phyloP scores from a whole-genome alignment of 1,139 yeast genomes.

The Oligophagozyma castellii region DNA sequence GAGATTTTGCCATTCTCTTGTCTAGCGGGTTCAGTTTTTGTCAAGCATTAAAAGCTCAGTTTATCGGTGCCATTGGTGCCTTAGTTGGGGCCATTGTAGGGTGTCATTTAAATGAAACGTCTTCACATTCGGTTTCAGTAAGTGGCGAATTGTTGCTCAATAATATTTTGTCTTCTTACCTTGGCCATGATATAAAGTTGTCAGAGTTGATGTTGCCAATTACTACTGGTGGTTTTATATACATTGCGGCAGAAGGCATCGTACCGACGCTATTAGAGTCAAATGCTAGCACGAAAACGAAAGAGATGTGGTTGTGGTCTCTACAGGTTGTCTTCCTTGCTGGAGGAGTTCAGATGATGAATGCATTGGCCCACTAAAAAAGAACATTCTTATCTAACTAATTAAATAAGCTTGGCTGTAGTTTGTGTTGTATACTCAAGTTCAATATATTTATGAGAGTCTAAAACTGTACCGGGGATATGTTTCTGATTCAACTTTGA shows the following conservation, averaged over 20 bases:
- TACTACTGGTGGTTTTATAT: slow-evolving; percentile 58
- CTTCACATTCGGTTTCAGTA: slow-evolving; percentile 2
- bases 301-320: slow-evolving; percentile 1
- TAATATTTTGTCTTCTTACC: slow-evolving; percentile 2
- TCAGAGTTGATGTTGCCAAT: slow-evolving; percentile 48
- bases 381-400: no score
- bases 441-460: no score
- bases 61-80: slow-evolving; percentile 50
- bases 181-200: slow-evolving; percentile 6
- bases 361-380: no score
- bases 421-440: no score
- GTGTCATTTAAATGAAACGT: slow-evolving; percentile 29
- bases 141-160: no score
- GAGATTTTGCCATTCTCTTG: slow-evolving; percentile 54
- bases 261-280: slow-evolving; percentile 44
- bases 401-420: no score
- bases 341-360: slow-evolving; percentile 4
- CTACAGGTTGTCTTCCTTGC: slow-evolving; percentile 3
- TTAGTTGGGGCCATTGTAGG: slow-evolving; percentile 49
- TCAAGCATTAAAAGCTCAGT: slow-evolving; percentile 50
- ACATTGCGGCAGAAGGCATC: slow-evolving; percentile 53
- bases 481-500: no score
- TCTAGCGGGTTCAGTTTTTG: slow-evolving; percentile 51
- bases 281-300: slow-evolving; percentile 11
- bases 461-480: no score